Conservation (phyloP, 345 rosid species). For the Heritiera littoralis region DNA sequence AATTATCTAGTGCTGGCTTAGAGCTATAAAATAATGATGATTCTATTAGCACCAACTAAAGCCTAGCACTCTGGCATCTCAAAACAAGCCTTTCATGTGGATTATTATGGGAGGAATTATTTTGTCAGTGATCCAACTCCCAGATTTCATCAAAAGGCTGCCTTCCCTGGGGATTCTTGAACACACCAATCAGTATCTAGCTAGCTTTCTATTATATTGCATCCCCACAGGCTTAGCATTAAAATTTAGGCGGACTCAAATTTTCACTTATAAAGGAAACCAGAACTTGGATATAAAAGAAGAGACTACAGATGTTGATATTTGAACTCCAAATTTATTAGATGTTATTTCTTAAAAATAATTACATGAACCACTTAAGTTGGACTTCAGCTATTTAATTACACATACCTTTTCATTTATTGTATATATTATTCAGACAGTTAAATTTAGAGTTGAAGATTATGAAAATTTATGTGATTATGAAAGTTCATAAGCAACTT, state of each 20-base stretch:
- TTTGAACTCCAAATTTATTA: no score
- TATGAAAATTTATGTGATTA: no score
- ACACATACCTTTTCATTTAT: no score
- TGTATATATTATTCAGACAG: no score
- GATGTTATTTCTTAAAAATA: no score
- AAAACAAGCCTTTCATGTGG: conserved; percentile 22
- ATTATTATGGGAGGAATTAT: conserved; percentile 13
- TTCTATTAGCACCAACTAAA: background rate
- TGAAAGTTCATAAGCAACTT: background rate
- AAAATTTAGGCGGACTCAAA: background rate
- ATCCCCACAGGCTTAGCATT: background rate
- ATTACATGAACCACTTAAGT: no score
- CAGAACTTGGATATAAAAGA: no score
- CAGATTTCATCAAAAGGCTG: conserved; percentile 27
- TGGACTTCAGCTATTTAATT: no score
- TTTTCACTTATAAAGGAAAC: background rate
- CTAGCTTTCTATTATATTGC: background rate
- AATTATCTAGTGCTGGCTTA: background rate
- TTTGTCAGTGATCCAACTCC: conserved; percentile 18
- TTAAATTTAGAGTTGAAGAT: no score
- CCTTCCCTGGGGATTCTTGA: conserved; percentile 24
- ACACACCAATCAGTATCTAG: background rate
- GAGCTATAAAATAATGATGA: background rate
- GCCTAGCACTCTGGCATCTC: background rate
- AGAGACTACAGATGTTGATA: no score